Base-by-base conservation (phyloP, 1,139 yeast species). In the Pichia inconspicua region DNA sequence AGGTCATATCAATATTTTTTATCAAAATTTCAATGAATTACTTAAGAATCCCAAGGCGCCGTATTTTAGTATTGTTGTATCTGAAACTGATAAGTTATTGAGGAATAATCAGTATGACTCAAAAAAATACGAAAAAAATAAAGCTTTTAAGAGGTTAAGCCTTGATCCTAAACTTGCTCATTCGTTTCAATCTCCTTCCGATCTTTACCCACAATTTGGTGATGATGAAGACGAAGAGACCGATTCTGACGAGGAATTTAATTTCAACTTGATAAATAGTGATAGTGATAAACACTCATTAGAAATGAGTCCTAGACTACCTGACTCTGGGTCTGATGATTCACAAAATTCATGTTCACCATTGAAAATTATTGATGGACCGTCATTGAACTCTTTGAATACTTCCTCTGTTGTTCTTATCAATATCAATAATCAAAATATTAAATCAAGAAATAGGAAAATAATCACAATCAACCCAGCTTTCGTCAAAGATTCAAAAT, bases 121-220 rank as follows among this genome's bases (percentile, higher is more conserved):
- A 30, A 30, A 30, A 14, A 11, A 11, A 8, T 10, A 2, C 11
- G 6, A 3, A 30, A 30, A 30, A 12, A 10, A 10, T 12, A n/a
- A 28, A 19, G 14, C 8, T 5, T 19, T 31, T 10, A 27, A 17
- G 4, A 41, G 44, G 38, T 36, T n/a, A 35, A 43, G 49, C 30
- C 22, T 49, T 25, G 52, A 49, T 38, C 45, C 47, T 8, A 49
- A 42, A 8, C 11, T 11, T 15, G n/a, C 27, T 2, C 27, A 41
- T 12, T 22, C 39, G 11, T 25, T 34, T 8, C 35, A 41, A 30
- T 46, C 52, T 12, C 48, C 47, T 6, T 44, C 43, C 10, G 49
- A 49, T 4, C 40, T 49, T 14, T 49, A 49, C 31, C 52, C 52
- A 9, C 48, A 48, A 37, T 25, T 46, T 11, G 42, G 43, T 6